phyloP scores from a whole-genome alignment of 345 rosid species.

The Arabidopsis suecica region DNA sequence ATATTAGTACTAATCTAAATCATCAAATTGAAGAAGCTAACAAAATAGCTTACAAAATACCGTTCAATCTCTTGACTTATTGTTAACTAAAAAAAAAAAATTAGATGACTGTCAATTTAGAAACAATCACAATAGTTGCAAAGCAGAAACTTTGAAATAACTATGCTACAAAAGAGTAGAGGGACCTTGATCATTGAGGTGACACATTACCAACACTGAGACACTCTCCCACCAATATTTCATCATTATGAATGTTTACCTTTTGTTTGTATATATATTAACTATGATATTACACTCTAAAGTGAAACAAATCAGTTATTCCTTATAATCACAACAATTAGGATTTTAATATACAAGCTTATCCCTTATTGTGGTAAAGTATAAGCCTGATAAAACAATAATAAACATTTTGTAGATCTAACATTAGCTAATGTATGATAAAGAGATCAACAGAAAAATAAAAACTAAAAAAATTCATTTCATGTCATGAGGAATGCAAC shows the following conservation, averaged over 20 bases:
- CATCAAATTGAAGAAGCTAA: constrained; percentile 21
- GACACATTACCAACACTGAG: constrained; percentile 45
- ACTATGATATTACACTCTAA: not conserved
- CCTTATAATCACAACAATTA: constrained; percentile 2
- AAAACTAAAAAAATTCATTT: not conserved
- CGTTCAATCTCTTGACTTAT: not conserved
- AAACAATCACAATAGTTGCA: constrained; percentile 19
- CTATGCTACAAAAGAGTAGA: constrained; percentile 39
- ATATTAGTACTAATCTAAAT: not conserved
- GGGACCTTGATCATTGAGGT: constrained; percentile 45
- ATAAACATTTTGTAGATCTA: not conserved
- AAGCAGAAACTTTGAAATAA: constrained; percentile 34
- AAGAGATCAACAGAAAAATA: not conserved
- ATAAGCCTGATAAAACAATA: not conserved
- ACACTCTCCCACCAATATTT: constrained; percentile 45
- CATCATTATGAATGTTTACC: constrained; percentile 37
- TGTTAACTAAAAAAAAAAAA: not conserved
- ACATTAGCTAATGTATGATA: not conserved
- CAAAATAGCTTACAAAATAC: constrained; percentile 37
- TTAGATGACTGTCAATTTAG: constrained; percentile 6
- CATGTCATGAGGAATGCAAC: constrained; percentile 27
- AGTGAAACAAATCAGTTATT: not conserved
- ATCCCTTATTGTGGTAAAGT: not conserved
- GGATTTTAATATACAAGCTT: too few relatives aligned
- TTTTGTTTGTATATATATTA: constrained; percentile 3